A percentile compares a stretch with the other conserved stretches of the same genome.
These are phyloP conservation scores for Botryotinia calthae DNA, from an alignment of 2,329 filamentous ascomycete genomes.

Conservation along the genomic window DNA sequence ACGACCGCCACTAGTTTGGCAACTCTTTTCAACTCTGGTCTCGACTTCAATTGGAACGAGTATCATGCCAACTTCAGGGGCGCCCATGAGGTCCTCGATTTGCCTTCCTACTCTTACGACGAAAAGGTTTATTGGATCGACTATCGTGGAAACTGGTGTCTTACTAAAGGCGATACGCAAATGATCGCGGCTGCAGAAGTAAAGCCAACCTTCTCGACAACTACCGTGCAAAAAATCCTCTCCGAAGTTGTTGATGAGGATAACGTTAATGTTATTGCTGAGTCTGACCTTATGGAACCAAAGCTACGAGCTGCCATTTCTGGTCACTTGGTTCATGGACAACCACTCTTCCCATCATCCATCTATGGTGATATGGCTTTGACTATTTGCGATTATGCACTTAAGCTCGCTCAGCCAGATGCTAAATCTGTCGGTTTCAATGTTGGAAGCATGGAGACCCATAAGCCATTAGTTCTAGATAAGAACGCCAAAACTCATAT, in stretches of 20 bases:
- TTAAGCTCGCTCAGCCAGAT: conserved; percentile 41
- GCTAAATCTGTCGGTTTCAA: conserved; percentile 49
- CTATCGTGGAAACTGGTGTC: conserved; percentile 64
- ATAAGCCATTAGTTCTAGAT: conserved; percentile 63
- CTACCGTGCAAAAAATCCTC: conserved; percentile 42
- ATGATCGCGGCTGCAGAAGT: conserved; percentile 51
- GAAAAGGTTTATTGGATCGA: conserved; percentile 64
- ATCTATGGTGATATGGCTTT: conserved; percentile 60
- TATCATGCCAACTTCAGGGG: conserved; percentile 60
- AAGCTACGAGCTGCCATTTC: conserved; percentile 42
- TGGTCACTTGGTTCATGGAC: conserved; percentile 58
- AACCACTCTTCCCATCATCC: conserved; percentile 48
- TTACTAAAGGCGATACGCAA: conserved; percentile 62
- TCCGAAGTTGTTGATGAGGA: conserved; percentile 51
- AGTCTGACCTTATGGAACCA: conserved; percentile 51
- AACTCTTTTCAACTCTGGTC: conserved; percentile 58
- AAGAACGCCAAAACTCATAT: conserved; percentile 20
- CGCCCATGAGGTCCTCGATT: conserved; percentile 56
- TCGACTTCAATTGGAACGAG: conserved; percentile 66
- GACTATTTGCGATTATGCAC: conserved; percentile 55
- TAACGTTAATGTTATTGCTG: conserved; percentile 50
- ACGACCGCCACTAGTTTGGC: conserved; percentile 57
- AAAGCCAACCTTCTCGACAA: conserved; percentile 47
- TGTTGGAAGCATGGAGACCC: conserved; percentile 64
- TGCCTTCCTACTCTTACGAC: conserved; percentile 67